phyloP scores from a whole-genome alignment of 2,329 filamentous ascomycete genomes.

The Ophiosphaerella herpotricha region DNA sequence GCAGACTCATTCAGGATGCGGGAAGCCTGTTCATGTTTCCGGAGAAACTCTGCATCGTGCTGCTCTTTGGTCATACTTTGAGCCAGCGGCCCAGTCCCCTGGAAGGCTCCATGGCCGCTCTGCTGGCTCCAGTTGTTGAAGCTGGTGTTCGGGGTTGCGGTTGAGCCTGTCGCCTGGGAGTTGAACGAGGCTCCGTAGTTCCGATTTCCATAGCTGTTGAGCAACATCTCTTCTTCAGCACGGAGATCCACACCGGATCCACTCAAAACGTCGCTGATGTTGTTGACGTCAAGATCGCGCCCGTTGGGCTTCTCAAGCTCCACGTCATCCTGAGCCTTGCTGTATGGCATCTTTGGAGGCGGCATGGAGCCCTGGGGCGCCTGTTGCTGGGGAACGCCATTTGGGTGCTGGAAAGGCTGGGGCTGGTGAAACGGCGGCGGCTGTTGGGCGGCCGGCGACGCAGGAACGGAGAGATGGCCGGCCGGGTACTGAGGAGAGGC shows the following conservation, averaged over 20 bases:
- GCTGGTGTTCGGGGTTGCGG: slow-evolving; percentile 49
- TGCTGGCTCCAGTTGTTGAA: slow-evolving; percentile 53
- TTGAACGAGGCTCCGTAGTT: slow-evolving; percentile 54
- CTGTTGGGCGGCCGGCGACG: slow-evolving; percentile 36
- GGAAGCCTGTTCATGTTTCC: slow-evolving; percentile 69
- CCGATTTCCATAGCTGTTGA: slow-evolving; percentile 65
- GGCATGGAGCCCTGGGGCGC: slow-evolving; percentile 57
- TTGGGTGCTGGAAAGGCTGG: slow-evolving; percentile 47
- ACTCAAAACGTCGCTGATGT: slow-evolving; percentile 81
- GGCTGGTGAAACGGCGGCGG: slow-evolving; percentile 57
- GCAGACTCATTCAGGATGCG: slow-evolving; percentile 63
- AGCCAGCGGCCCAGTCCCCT: slow-evolving; percentile 43
- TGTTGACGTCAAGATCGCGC: slow-evolving; percentile 65
- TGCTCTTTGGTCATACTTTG: slow-evolving; percentile 69
- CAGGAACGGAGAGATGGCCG: slow-evolving; percentile 37
- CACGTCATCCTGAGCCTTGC: slow-evolving; percentile 47
- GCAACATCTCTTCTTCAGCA: slow-evolving; percentile 82
- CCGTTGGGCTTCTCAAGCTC: slow-evolving; percentile 59
- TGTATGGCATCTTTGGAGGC: slow-evolving; percentile 64
- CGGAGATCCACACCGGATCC: slow-evolving; percentile 86
- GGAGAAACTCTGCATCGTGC: slow-evolving; percentile 67
- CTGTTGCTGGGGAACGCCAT: slow-evolving; percentile 24
- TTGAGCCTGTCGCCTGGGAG: slow-evolving; percentile 42
- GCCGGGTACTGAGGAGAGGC: slow-evolving; percentile 33
- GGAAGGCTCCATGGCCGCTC: slow-evolving; percentile 44